Conservation (phyloP, 306 rosid species). For the peach (Prunus persica) region Prunus_persica_NCBIv2 NC_034009.1:25285001-25285500, state of each 20-base stretch:
- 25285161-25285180: conserved; percentile 26
- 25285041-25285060: conserved; percentile 27
- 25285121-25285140: conserved; percentile 34
- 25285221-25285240: conserved; percentile 1
- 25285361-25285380: conserved; percentile 24
- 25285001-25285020: conserved; percentile 19
- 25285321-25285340: conserved; percentile 34
- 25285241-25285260: background rate
- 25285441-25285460: conserved; percentile 36
- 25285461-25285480: conserved; percentile 33
- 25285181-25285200: conserved; percentile 36
- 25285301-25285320: conserved; percentile 38
- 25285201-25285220: conserved; percentile 10
- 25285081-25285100: conserved; percentile 19
- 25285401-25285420: conserved; percentile 10
- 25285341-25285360: conserved; percentile 29
- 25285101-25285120: conserved; percentile 20
- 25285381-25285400: conserved; percentile 34
- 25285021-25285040: conserved; percentile 30
- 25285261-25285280: conserved; percentile 40
- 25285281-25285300: conserved; percentile 24
- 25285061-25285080: conserved; percentile 27
- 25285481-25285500: conserved; percentile 39
- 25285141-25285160: conserved; percentile 20
- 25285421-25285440: conserved; percentile 30